A percentile compares a stretch with the other conserved stretches of the same genome.
Conservation (phyloP, 2,329 filamentous ascomycete genomes). For the Alternaria triticina region DNA sequence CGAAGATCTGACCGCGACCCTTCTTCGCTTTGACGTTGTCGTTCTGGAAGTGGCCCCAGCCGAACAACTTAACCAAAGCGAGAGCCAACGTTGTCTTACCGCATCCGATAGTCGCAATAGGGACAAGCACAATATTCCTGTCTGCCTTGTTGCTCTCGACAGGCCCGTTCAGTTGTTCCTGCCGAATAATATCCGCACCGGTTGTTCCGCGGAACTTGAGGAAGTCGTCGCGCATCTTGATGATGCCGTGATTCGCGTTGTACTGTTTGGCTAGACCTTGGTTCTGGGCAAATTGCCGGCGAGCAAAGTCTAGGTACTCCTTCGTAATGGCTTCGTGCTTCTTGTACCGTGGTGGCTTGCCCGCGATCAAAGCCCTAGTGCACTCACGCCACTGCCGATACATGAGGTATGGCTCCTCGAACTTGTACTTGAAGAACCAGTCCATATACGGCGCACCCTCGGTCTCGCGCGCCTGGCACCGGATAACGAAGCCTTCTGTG, state of each 20-base stretch:
- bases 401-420: constrained; percentile 98
- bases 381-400: constrained; percentile 98
- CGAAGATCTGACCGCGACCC: constrained; percentile 78
- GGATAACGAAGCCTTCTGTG: constrained; percentile 95
- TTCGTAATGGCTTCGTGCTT: constrained; percentile 91
- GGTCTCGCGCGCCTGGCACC: constrained; percentile 73
- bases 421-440: constrained; percentile 99
- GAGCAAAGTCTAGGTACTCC: constrained; percentile 85
- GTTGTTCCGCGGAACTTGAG: constrained; percentile 81
- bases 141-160: constrained; percentile 62
- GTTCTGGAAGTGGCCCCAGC: constrained; percentile 94
- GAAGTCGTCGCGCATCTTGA: constrained; percentile 87
- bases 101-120: constrained; percentile 92
- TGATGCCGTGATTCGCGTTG: constrained; percentile 91
- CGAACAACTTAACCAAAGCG: constrained; percentile 81
- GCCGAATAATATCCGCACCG: constrained; percentile 83
- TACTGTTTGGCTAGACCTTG: constrained; percentile 74
- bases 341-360: constrained; percentile 75
- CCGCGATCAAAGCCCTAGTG: constrained; percentile 85
- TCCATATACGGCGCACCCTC: constrained; percentile 69
- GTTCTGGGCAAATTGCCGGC: constrained; percentile 72
- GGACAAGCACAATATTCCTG: constrained; percentile 79
- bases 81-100: constrained; percentile 94
- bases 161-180: constrained; percentile 67
- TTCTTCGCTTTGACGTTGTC: constrained; percentile 87